These are phyloP conservation scores for Talaromyces ruber DNA, from an alignment of 495 filamentous ascomycete genomes.

Conservation along the genomic window DNA sequence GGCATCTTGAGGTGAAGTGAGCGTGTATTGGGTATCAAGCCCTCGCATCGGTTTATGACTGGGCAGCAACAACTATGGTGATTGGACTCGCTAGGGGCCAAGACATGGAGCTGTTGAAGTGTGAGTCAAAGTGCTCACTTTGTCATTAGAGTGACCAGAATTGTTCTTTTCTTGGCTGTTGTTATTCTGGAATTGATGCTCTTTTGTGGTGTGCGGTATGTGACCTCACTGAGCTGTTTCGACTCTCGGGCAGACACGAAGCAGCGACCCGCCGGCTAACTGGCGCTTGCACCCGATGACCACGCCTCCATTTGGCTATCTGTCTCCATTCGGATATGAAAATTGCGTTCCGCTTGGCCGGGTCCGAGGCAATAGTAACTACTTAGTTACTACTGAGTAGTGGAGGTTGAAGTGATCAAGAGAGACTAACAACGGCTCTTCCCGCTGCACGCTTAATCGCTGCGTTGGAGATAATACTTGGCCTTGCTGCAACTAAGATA, in stretches of 20 bases:
- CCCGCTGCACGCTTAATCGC: neutral
- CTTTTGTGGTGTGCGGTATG: neutral
- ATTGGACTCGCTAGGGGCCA: neutral
- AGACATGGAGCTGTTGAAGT: neutral
- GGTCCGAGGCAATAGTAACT: too few relatives aligned
- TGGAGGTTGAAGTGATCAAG: neutral
- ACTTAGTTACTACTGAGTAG: too few relatives aligned
- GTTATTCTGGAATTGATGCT: neutral
- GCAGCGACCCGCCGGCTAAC: constrained; percentile 16
- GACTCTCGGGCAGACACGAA: constrained; percentile 10
- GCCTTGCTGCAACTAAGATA: neutral
- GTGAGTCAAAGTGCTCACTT: neutral
- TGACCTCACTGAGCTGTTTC: neutral
- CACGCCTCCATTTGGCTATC: neutral
- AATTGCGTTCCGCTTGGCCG: neutral
- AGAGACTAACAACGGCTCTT: neutral
- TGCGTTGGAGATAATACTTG: neutral
- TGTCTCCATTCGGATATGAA: neutral
- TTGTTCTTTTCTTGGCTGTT: neutral
- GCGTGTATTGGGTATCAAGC: constrained; percentile 33
- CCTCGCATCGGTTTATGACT: constrained; percentile 6
- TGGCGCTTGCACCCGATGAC: constrained; percentile 3
- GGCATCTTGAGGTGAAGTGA: constrained; percentile 14
- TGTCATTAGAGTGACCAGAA: neutral
- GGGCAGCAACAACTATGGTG: constrained; percentile 12